Evolutionary conservation across 116 monocot genomes (phyloP).

Genomic region (Trichopus zeylanicus): DNA sequence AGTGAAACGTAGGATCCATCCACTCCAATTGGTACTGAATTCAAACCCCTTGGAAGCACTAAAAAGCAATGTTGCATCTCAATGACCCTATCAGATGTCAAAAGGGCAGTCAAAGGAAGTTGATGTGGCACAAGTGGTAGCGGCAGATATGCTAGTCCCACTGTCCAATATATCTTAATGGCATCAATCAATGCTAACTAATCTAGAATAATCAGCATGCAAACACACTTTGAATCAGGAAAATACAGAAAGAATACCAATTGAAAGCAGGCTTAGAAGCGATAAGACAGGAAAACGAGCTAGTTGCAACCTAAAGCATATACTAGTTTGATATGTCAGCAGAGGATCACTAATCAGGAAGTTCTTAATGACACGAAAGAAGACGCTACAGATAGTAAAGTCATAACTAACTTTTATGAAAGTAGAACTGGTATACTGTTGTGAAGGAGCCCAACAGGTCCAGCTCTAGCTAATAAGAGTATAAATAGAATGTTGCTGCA

Average conservation of each 20-base stretch:
- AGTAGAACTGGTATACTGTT: too few species aligned
- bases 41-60: background rate
- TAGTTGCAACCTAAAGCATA: background rate
- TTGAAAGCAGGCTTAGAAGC: background rate
- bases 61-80: background rate
- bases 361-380: too few species aligned
- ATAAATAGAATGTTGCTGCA: too few species aligned
- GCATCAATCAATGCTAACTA: too few species aligned
- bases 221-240: background rate
- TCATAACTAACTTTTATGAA: background rate
- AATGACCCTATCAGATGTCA: background rate
- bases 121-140: background rate
- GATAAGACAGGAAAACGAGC: background rate
- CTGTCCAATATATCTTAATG: too few species aligned
- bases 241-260: background rate
- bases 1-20: background rate
- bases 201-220: background rate
- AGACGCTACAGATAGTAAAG: background rate
- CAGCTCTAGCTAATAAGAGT: too few species aligned
- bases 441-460: too few species aligned
- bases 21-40: background rate
- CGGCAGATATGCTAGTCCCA: too few species aligned
- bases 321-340: background rate
- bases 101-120: background rate
- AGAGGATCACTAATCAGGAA: background rate